These are phyloP conservation scores for Termitomyces sp. DNA, from an alignment of 768 basidiomycete genomes.

Conservation along the genomic window DNA sequence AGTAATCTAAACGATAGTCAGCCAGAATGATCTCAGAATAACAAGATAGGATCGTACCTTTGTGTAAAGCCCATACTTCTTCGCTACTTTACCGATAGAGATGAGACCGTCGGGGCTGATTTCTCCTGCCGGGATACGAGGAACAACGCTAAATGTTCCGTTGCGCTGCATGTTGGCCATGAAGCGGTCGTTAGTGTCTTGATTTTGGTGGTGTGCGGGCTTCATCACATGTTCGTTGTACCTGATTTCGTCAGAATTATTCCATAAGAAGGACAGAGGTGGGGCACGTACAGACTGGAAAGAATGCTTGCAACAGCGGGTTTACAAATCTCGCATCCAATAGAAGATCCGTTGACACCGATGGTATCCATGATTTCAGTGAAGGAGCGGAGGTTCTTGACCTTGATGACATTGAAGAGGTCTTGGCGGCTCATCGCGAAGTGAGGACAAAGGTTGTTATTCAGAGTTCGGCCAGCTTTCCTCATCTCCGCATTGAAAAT, in stretches of 20 bases:
- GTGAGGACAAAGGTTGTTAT: conserved; percentile 60
- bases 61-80: conserved; percentile 66
- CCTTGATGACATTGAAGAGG: conserved; percentile 59
- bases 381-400: conserved; percentile 58
- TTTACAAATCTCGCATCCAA: conserved; percentile 74
- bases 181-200: conserved; percentile 70
- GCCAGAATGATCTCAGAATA: background rate
- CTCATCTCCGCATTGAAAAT: conserved; percentile 57
- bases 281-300: conserved; percentile 26
- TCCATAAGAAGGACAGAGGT: background rate
- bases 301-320: conserved; percentile 57
- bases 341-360: conserved; percentile 40
- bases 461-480: conserved; percentile 55
- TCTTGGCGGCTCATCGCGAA: conserved; percentile 62
- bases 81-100: conserved; percentile 57
- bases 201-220: conserved; percentile 58
- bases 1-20: conserved; percentile 10
- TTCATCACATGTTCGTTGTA: conserved; percentile 66
- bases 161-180: conserved; percentile 71
- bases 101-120: conserved; percentile 63
- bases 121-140: conserved; percentile 68
- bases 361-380: conserved; percentile 43
- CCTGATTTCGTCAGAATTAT: conserved; percentile 8
- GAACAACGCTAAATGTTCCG: conserved; percentile 69
- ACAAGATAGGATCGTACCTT: conserved; percentile 18